These are phyloP conservation scores for Ophiostoma montium DNA, from an alignment of 2,329 filamentous ascomycete genomes.

Conservation along the genomic window DNA sequence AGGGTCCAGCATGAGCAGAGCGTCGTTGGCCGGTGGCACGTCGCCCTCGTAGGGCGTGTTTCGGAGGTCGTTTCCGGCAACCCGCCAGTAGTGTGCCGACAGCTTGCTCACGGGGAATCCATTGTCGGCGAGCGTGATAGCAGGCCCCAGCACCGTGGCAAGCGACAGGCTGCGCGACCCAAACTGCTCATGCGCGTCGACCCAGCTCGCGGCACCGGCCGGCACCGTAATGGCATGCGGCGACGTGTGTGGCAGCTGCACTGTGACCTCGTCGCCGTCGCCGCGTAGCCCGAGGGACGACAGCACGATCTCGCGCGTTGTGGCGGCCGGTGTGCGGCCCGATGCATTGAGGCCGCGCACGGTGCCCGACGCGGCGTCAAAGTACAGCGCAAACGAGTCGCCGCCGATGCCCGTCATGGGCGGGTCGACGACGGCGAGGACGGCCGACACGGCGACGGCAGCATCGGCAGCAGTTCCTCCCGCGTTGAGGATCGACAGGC, in stretches of 20 bases:
- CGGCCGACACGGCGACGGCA: slow-evolving; percentile 77
- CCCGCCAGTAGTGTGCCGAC: slow-evolving; percentile 19
- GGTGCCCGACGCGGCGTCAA: slow-evolving; percentile 64
- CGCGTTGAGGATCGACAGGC: slow-evolving; percentile 61
- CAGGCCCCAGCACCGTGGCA: slow-evolving; percentile 62
- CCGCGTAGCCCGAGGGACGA: slow-evolving; percentile 48
- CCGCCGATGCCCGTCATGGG: slow-evolving; percentile 83
- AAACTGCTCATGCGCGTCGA: slow-evolving; percentile 74
- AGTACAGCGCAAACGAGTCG: slow-evolving; percentile 89
- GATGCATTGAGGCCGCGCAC: slow-evolving; percentile 85
- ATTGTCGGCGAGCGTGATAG: slow-evolving; percentile 68
- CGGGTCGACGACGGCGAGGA: slow-evolving; percentile 84
- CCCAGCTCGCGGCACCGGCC: slow-evolving; percentile 49
- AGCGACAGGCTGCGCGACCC: slow-evolving; percentile 69
- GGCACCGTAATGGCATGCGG: slow-evolving; percentile 73
- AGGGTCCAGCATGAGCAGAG: slow-evolving; percentile 71
- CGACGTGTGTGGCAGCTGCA: slow-evolving; percentile 54
- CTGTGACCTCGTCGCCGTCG: slow-evolving; percentile 7
- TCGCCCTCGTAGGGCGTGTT: not conserved
- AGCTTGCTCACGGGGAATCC: slow-evolving; percentile 80
- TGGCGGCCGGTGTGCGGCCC: slow-evolving; percentile 59
- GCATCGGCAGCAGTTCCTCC: slow-evolving; percentile 92
- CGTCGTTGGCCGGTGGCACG: slow-evolving; percentile 30
- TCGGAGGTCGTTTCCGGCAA: slow-evolving; percentile 14
- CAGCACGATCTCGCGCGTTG: slow-evolving; percentile 54